Conservation (phyloP, 1,284 basidiomycete genomes). For the Irpex sp. region DNA sequence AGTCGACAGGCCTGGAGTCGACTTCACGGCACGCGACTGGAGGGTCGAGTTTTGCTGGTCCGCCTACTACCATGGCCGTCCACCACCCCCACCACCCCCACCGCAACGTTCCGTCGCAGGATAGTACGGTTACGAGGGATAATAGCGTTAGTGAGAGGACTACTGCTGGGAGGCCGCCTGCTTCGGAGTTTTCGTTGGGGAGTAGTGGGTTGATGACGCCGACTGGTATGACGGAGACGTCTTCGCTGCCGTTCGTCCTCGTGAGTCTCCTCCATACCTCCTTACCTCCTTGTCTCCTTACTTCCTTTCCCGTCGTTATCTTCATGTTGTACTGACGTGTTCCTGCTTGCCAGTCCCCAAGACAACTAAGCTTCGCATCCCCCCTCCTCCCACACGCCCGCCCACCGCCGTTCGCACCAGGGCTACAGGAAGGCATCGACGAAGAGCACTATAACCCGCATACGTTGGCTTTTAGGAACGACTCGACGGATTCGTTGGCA, state of each 20-base stretch:
- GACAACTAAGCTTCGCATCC: neutral
- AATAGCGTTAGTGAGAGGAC: neutral
- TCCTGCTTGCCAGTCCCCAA: neutral
- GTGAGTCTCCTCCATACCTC: too few relatives aligned
- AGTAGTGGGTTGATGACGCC: conserved; percentile 12
- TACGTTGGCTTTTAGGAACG: conserved; percentile 3
- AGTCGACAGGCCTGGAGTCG: neutral
- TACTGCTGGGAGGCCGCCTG: neutral
- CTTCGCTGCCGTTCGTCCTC: neutral
- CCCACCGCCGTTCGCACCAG: neutral
- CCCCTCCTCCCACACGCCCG: neutral
- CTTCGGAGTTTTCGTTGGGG: conserved; percentile 12
- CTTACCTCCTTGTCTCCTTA: too few relatives aligned
- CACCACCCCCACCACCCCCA: neutral
- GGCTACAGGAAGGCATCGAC: too few relatives aligned
- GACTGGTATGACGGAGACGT: neutral
- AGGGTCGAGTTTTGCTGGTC: neutral
- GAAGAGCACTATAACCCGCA: neutral
- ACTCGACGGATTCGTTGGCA: conserved; percentile 6
- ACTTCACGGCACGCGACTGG: neutral
- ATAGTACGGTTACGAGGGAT: neutral
- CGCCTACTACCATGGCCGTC: neutral
- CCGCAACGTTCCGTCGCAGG: neutral
- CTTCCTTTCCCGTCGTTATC: neutral
- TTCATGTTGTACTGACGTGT: neutral